A percentile compares a stretch with the other conserved stretches of the same genome.
Evolutionary conservation across 495 filamentous ascomycete species (phyloP).

Genomic region (Chlorociboria aeruginascens): DNA sequence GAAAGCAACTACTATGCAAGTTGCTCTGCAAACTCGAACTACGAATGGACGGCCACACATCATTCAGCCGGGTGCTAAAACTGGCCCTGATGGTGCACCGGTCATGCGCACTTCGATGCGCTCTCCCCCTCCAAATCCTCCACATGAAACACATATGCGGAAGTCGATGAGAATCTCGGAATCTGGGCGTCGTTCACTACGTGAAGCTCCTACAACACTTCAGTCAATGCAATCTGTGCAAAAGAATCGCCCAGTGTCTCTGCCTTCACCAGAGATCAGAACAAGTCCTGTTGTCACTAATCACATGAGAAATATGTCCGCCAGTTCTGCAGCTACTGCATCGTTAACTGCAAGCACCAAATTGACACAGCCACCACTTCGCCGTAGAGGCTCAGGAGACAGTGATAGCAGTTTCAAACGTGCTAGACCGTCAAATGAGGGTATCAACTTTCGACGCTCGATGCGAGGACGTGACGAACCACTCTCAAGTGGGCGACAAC

Average conservation of each 20-base stretch:
- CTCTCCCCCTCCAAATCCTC: conserved; percentile 16
- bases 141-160: conserved; percentile 21
- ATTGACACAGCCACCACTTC: conserved; percentile 6
- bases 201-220: conserved; percentile 3
- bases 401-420: conserved; percentile 22
- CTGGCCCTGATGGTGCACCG: conserved; percentile 17
- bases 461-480: conserved; percentile 12
- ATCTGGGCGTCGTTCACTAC: conserved; percentile 13
- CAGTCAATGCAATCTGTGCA: conserved; percentile 9
- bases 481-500: neutral
- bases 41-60: conserved; percentile 23
- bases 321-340: conserved; percentile 6
- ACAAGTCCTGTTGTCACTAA: conserved; percentile 12
- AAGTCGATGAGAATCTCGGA: conserved; percentile 23
- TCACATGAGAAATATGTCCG: conserved; percentile 11
- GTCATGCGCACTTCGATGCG: conserved; percentile 31
- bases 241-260: conserved; percentile 12
- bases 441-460: conserved; percentile 7
- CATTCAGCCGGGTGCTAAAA: conserved; percentile 31
- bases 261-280: conserved; percentile 20
- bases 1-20: conserved; percentile 7
- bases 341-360: conserved; percentile 1
- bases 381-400: conserved; percentile 15
- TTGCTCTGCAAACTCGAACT: neutral
- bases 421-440: conserved; percentile 4